Conservation (phyloP, 768 basidiomycete genomes). For the Lanmaoa pseudosensibilis region DNA sequence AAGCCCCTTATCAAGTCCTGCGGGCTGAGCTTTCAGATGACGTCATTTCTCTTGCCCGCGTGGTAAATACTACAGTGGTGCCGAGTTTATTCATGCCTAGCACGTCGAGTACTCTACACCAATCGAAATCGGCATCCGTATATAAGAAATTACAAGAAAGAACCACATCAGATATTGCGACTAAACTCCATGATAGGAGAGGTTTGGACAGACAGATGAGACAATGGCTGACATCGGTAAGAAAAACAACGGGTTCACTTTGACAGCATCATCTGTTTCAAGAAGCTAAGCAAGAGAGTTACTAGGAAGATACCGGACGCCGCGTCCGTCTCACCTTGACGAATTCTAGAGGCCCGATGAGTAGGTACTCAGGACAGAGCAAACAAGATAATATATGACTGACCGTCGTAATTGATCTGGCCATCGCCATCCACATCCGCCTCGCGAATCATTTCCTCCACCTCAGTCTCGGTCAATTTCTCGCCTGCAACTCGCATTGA, state of each 20-base stretch:
- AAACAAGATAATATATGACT: constrained; percentile 16
- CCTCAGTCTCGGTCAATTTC: constrained; percentile 83
- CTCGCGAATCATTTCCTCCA: constrained; percentile 97
- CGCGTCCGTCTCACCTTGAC: constrained; percentile 52
- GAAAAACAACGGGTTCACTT: constrained; percentile 43
- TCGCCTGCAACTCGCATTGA: constrained; percentile 52
- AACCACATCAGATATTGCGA: neutral
- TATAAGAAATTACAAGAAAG: constrained; percentile 10
- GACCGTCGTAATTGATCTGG: constrained; percentile 87
- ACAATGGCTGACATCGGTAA: constrained; percentile 17
- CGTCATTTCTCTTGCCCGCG: constrained; percentile 13
- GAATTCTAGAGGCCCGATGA: constrained; percentile 52
- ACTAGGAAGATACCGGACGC: neutral
- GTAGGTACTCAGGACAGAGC: neutral
- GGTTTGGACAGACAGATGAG: neutral
- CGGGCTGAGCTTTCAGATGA: constrained; percentile 12
- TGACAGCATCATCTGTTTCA: constrained; percentile 67
- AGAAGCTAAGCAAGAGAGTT: constrained; percentile 12
- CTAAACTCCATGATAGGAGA: neutral
- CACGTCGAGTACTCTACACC: neutral
- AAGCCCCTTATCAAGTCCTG: constrained; percentile 3
- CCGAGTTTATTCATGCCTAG: neutral
- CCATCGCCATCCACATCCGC: constrained; percentile 94
- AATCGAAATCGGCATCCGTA: neutral
- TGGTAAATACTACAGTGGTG: too few species aligned